Evolutionary conservation across 2,329 filamentous ascomycete species (phyloP).

Genomic region (Fusarium circinatum): DNA sequence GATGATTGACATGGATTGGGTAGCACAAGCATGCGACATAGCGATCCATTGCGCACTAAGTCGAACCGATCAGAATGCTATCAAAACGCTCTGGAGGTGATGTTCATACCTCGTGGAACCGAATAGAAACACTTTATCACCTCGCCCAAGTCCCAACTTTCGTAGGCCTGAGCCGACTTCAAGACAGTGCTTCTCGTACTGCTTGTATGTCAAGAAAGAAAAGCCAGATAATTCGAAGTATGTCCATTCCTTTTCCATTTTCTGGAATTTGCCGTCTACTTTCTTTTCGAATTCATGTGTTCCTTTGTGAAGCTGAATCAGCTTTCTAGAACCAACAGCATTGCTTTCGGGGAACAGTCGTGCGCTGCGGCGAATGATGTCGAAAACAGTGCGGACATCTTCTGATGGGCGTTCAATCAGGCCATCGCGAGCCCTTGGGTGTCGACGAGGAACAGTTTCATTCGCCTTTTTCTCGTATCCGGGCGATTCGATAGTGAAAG

Average conservation of each 20-base stretch:
- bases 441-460: slow-evolving; percentile 84
- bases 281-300: slow-evolving; percentile 89
- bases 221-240: slow-evolving; percentile 85
- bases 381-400: slow-evolving; percentile 79
- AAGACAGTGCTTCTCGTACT: slow-evolving; percentile 77
- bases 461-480: slow-evolving; percentile 74
- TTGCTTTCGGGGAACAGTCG: slow-evolving; percentile 67
- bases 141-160: slow-evolving; percentile 73
- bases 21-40: slow-evolving; percentile 79
- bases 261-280: slow-evolving; percentile 78
- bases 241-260: slow-evolving; percentile 90
- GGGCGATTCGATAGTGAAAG: slow-evolving; percentile 78
- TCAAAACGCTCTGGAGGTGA: background rate
- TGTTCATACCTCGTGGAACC: slow-evolving; percentile 74
- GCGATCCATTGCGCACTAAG: slow-evolving; percentile 82
- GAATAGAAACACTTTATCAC: slow-evolving; percentile 80
- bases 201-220: slow-evolving; percentile 78
- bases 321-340: slow-evolving; percentile 75
- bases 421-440: slow-evolving; percentile 74
- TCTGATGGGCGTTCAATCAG: slow-evolving; percentile 73
- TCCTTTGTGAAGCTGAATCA: slow-evolving; percentile 82
- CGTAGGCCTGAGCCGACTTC: slow-evolving; percentile 78
- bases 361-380: slow-evolving; percentile 77
- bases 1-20: slow-evolving; percentile 89
- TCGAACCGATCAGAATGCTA: background rate